Evolutionary conservation across 306 rosid genomes (phyloP).

Genomic region (Carpinus viminea): DNA sequence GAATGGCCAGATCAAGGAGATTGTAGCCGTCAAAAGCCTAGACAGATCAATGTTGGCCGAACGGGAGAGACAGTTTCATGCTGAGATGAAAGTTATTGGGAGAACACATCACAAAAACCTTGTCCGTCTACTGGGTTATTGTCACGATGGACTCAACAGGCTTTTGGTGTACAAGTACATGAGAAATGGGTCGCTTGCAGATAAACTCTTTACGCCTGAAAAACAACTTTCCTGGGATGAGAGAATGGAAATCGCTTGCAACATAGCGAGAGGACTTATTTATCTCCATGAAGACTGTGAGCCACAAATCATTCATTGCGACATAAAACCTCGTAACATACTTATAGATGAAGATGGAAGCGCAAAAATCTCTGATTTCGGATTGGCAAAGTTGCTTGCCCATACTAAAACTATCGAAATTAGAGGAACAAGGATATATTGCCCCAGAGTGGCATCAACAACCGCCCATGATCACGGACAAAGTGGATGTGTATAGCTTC

Average conservation of each 20-base stretch:
- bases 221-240: not conserved
- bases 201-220: not conserved
- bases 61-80: not conserved
- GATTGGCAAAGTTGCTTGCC: not conserved
- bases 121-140: not conserved
- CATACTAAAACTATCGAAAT: not conserved
- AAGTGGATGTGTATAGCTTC: not conserved
- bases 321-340: not conserved
- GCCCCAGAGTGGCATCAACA: not conserved
- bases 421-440: not conserved
- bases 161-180: not conserved
- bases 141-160: not conserved
- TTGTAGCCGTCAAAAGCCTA: not conserved
- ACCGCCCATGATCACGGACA: not conserved
- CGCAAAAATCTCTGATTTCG: not conserved
- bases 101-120: not conserved
- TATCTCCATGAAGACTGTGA: not conserved
- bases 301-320: not conserved
- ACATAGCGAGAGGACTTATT: not conserved
- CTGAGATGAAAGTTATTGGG: not conserved
- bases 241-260: not conserved
- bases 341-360: not conserved
- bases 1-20: too few species aligned
- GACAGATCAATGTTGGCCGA: not conserved
- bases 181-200: not conserved